Conservation (phyloP, 2,329 filamentous ascomycete genomes). For the Fusarium pseudocircinatum region DNA sequence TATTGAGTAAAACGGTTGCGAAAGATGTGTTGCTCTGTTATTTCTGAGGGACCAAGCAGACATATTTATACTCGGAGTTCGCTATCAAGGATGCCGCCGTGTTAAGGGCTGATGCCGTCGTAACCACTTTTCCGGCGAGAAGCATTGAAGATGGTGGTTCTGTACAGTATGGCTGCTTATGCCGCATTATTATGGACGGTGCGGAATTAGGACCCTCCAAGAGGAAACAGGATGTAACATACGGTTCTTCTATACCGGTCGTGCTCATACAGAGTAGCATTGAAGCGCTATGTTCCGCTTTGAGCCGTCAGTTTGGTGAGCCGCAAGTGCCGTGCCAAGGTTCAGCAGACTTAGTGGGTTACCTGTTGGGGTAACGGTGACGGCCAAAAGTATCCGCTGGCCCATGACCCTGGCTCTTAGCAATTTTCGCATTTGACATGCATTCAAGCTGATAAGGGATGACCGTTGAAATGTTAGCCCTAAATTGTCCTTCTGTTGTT, state of each 20-base stretch:
- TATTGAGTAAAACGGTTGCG: background rate
- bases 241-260: background rate
- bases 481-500: background rate
- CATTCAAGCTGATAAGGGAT: background rate
- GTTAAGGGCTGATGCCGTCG: background rate
- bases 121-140: background rate
- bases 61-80: background rate
- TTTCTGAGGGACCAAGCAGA: background rate
- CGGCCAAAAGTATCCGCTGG: background rate
- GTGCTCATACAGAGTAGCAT: background rate
- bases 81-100: background rate
- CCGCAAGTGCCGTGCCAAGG: background rate
- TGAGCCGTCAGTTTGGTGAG: background rate
- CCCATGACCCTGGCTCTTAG: background rate
- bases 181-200: background rate
- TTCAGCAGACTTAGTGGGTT: background rate
- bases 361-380: background rate
- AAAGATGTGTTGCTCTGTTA: background rate
- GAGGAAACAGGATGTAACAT: too few species aligned
- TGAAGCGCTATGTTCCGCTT: background rate
- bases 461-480: accelerated
- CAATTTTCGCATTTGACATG: background rate
- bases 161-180: background rate
- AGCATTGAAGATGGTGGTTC: background rate
- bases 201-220: background rate